phyloP scores from a whole-genome alignment of 495 filamentous ascomycete species.

The Neurospora hispaniola region DNA sequence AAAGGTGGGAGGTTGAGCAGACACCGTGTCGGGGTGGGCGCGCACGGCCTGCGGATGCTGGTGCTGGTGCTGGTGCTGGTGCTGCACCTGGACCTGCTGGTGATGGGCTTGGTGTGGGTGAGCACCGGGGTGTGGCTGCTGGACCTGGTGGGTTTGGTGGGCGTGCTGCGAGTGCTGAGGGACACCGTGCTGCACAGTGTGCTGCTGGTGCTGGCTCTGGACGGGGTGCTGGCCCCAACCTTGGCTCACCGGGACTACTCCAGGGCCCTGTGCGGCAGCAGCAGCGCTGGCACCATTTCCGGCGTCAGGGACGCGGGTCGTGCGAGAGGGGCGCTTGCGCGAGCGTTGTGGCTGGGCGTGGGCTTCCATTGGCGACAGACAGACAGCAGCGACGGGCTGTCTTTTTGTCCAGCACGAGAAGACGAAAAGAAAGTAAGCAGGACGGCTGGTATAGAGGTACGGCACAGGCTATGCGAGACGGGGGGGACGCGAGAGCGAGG shows the following conservation, averaged over 20 bases:
- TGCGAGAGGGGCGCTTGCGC: slow-evolving; percentile 18
- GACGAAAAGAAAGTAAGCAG: neutral
- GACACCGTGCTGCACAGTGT: neutral
- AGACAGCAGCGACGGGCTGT: neutral
- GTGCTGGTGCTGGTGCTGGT: neutral
- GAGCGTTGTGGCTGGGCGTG: slow-evolving; percentile 19
- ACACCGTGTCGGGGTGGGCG: slow-evolving; percentile 22
- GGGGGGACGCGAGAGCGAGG: neutral
- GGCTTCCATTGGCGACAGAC: slow-evolving; percentile 10
- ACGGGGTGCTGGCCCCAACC: slow-evolving; percentile 11
- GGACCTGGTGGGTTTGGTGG: slow-evolving; percentile 5
- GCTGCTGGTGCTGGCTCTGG: neutral
- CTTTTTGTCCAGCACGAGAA: neutral
- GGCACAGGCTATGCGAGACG: neutral
- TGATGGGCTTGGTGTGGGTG: slow-evolving; percentile 2
- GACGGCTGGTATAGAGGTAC: neutral
- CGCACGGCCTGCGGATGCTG: slow-evolving; percentile 22
- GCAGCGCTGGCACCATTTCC: slow-evolving; percentile 16
- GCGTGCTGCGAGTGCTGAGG: neutral
- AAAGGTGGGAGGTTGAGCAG: slow-evolving; percentile 13
- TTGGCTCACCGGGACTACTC: slow-evolving; percentile 7
- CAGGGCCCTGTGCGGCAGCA: neutral
- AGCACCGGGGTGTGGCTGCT: slow-evolving; percentile 5
- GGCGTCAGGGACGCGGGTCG: slow-evolving; percentile 14
- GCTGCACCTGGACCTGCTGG: neutral